Evolutionary conservation across 306 rosid species (phyloP).

Genomic region (Betula pendula): DNA sequence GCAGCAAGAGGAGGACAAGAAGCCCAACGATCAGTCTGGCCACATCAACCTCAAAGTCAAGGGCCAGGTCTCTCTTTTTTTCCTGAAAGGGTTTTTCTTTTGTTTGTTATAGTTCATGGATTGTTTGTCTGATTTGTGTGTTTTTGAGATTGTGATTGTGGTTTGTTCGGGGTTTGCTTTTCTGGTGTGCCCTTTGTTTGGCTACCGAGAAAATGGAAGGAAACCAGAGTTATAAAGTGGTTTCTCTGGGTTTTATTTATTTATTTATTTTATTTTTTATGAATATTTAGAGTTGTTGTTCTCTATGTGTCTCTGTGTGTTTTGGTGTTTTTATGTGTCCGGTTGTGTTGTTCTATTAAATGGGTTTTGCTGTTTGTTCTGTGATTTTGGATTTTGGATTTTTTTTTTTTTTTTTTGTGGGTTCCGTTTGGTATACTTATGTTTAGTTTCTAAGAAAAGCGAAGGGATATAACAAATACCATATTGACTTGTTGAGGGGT

Average conservation of each 20-base stretch:
- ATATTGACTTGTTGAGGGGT: background rate
- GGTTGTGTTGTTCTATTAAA: background rate
- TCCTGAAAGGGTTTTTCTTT: background rate
- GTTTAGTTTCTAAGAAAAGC: background rate
- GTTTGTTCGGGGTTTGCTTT: background rate
- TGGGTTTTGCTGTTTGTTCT: background rate
- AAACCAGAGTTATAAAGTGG: background rate
- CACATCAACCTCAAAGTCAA: slow-evolving; percentile 81
- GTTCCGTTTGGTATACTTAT: background rate
- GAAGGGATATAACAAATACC: background rate
- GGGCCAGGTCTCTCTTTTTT: slow-evolving; percentile 58
- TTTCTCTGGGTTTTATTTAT: background rate
- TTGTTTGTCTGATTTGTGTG: background rate
- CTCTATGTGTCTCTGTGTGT: background rate
- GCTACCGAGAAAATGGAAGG: background rate
- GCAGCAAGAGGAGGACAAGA: slow-evolving; percentile 69
- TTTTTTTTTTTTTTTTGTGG: too few species aligned
- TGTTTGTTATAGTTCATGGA: background rate
- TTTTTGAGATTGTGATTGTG: background rate
- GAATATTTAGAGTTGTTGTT: background rate
- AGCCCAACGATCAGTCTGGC: slow-evolving; percentile 55
- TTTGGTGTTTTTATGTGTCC: background rate
- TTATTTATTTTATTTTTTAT: too few species aligned
- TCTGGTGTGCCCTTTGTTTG: background rate
- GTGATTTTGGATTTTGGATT: background rate